phyloP scores from a whole-genome alignment of 768 basidiomycete genomes.

The Lactarius hatsudake region DNA sequence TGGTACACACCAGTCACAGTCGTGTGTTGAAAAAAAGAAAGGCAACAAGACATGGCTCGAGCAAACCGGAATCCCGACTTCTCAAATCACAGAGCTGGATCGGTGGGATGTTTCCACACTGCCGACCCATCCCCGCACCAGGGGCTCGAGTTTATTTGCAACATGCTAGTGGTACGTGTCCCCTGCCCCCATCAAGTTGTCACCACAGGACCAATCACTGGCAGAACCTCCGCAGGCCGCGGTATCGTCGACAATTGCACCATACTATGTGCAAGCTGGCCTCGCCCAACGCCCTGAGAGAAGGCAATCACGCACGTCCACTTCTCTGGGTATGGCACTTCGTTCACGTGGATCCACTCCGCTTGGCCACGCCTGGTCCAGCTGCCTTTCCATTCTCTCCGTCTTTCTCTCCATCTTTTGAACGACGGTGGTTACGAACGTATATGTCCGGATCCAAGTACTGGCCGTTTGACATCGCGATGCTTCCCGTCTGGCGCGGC shows the following conservation, averaged over 20 bases:
- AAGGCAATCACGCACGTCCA: constrained; percentile 27
- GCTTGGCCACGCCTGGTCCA: constrained; percentile 1
- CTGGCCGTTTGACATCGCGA: constrained; percentile 43
- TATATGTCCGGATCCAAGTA: constrained; percentile 35
- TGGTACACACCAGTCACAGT: too few relatives aligned
- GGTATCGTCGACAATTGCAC: constrained; percentile 35
- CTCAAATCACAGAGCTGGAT: constrained; percentile 38
- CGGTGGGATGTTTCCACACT: constrained; percentile 41
- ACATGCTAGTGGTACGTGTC: constrained; percentile 39
- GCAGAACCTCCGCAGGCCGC: constrained; percentile 36
- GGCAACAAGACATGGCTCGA: constrained; percentile 35
- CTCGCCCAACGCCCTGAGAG: constrained; percentile 14
- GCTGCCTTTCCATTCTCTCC: neutral
- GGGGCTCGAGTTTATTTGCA: constrained; percentile 32
- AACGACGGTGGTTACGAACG: neutral
- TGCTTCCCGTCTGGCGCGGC: constrained; percentile 46
- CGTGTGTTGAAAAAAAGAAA: neutral
- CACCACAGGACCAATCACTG: neutral
- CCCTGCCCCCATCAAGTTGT: neutral
- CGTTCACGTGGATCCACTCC: neutral
- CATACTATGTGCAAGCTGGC: constrained; percentile 28
- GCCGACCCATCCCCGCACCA: constrained; percentile 12
- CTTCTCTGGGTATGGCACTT: constrained; percentile 32
- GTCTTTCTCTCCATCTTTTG: neutral
- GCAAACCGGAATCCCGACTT: constrained; percentile 34